A percentile compares a stretch with the other conserved stretches of the same genome.
These are phyloP conservation scores for Mycena rebaudengoi DNA, from an alignment of 768 basidiomycete genomes.

Conservation along the genomic window DNA sequence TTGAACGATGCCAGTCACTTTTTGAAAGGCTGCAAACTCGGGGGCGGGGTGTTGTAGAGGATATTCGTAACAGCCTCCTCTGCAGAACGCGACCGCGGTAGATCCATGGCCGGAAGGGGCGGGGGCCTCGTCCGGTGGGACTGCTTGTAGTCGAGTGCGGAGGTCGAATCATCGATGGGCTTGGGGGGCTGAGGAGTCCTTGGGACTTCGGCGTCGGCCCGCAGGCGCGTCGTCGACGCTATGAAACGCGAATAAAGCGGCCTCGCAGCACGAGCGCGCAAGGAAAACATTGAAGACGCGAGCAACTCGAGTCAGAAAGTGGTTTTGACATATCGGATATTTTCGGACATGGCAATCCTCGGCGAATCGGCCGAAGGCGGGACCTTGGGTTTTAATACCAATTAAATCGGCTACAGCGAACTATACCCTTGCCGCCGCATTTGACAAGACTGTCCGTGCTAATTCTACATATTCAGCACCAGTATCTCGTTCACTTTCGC, in stretches of 20 bases:
- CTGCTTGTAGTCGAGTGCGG: conserved; percentile 92
- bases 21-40: conserved; percentile 91
- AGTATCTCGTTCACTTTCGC: conserved; percentile 55
- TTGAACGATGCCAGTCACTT: conserved; percentile 59
- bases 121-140: conserved; percentile 78
- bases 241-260: conserved; percentile 44
- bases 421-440: conserved; percentile 39
- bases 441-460: conserved; percentile 70
- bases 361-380: no score
- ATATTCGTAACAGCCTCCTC: conserved; percentile 99
- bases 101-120: conserved; percentile 84
- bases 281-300: conserved; percentile 32
- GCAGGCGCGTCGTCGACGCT: conserved; percentile 43
- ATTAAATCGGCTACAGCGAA: neutral
- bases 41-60: conserved; percentile 94
- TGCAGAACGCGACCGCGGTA: conserved; percentile 84
- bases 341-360: no score
- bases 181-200: conserved; percentile 75
- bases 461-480: conserved; percentile 72
- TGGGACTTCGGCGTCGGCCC: conserved; percentile 37
- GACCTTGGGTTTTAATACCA: neutral
- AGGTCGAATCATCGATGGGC: conserved; percentile 92
- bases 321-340: no score
- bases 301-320: no score
- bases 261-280: conserved; percentile 43